These are phyloP conservation scores for Talaromyces sp. DNA, from an alignment of 2,329 filamentous ascomycete species.

Conservation along the genomic window DNA sequence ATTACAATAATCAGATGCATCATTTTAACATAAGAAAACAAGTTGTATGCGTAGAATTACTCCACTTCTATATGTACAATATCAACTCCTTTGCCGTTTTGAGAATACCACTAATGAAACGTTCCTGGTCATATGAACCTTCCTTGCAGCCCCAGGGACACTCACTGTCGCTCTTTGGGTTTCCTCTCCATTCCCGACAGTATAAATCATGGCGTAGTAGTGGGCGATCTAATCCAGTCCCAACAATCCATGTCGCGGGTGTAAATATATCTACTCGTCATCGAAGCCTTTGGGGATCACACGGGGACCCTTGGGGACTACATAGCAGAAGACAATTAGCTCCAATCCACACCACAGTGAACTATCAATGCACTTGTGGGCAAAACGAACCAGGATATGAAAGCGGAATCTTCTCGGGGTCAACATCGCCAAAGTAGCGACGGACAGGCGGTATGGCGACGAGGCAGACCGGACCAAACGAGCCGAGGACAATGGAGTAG, in stretches of 20 bases:
- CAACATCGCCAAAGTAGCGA: conserved; percentile 67
- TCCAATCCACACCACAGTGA: background rate
- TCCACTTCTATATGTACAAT: conserved; percentile 16
- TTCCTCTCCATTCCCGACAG: background rate
- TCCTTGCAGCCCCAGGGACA: background rate
- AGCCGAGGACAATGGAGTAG: conserved; percentile 75
- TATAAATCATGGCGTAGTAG: background rate
- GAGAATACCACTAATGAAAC: background rate
- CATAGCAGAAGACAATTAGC: background rate
- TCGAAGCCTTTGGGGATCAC: conserved; percentile 47
- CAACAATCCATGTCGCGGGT: background rate
- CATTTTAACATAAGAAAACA: conserved; percentile 4
- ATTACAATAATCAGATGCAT: background rate
- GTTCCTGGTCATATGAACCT: background rate
- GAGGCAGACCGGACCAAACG: conserved; percentile 67
- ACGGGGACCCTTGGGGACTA: conserved; percentile 47
- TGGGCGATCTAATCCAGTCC: background rate
- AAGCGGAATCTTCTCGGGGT: conserved; percentile 70
- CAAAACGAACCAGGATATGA: conserved; percentile 85
- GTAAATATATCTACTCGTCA: conserved; percentile 32
- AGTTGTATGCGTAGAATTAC: conserved; percentile 4
- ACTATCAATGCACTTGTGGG: background rate
- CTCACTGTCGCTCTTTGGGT: background rate
- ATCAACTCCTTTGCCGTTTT: conserved; percentile 9
- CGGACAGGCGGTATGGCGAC: conserved; percentile 71